Evolutionary conservation across 2,329 filamentous ascomycete genomes (phyloP).

Genomic region (Penicillium sp.): DNA sequence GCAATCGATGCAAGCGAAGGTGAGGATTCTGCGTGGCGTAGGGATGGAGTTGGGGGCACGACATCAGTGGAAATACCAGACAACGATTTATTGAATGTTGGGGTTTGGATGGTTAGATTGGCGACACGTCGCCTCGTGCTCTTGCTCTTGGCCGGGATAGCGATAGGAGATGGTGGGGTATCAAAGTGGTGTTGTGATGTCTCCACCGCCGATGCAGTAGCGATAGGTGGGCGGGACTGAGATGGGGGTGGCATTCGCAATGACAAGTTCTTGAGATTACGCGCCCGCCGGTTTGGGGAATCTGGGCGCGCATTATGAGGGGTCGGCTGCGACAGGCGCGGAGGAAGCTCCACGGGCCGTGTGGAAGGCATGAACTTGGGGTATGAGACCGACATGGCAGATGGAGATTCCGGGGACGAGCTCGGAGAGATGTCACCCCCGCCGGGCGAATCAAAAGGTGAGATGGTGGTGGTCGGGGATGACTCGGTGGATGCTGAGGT

Average conservation of each 20-base stretch:
- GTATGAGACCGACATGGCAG: conserved; percentile 61
- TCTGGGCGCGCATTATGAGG: conserved; percentile 43
- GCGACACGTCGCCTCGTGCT: conserved; percentile 56
- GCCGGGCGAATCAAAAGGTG: conserved; percentile 86
- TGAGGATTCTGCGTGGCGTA: conserved; percentile 62
- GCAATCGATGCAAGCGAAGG: conserved; percentile 56
- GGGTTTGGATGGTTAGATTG: conserved; percentile 59
- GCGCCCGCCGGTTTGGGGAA: conserved; percentile 43
- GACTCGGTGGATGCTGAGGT: conserved; percentile 84
- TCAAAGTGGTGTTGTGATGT: conserved; percentile 43
- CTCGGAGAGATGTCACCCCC: conserved; percentile 87
- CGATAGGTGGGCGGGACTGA: conserved; percentile 45
- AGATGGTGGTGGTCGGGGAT: conserved; percentile 90
- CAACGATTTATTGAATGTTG: conserved; percentile 49
- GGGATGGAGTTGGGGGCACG: conserved; percentile 59
- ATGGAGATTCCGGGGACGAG: conserved; percentile 86
- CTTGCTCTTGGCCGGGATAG: conserved; percentile 54
- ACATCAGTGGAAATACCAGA: conserved; percentile 41
- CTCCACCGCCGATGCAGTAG: conserved; percentile 50
- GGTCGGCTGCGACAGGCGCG: conserved; percentile 18
- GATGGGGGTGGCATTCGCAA: conserved; percentile 56
- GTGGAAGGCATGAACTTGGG: conserved; percentile 37
- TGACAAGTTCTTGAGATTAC: conserved; percentile 63
- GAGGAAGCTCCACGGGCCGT: conserved; percentile 25
- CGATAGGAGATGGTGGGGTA: conserved; percentile 56